Base-by-base conservation (phyloP, 345 rosid genomes). In the Populus simonii region DNA sequence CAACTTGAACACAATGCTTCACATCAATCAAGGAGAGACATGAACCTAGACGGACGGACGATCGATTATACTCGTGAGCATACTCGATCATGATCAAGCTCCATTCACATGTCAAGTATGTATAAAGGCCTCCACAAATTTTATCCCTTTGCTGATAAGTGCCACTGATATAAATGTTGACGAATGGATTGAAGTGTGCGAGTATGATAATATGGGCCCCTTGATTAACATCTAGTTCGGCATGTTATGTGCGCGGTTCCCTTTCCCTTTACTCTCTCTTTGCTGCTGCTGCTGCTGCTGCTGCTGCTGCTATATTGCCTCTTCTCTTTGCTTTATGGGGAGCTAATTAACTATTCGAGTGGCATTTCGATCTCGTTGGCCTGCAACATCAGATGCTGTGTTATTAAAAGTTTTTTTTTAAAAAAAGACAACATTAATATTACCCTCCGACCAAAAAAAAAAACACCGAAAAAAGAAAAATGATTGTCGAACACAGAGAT, bases 391-490 rank as follows among this genome's bases (percentile, higher is more conserved):
- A 70, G 9, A 53, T 8, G 29, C 5, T 5, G n/a, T 35, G 17
- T 18, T 59, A 59, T 16, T 36, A 0, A 22, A 31, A 31, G 33
- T 31, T 31, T 31, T 31, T 2, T 31, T 31, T 31, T 27, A 27
- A 22, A 31, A n/a, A 4, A 63, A 47, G 66, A 12, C 66, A 71
- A 5, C 41, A 3, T 4, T n/a, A 74, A 8, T 23, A 49, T 29
- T 2, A 33, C 20, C 2, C 36, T 47, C 82, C 82, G 78, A 74
- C 82, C 72, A 68, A 15, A 73, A 7, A 29, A 73, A 62, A 71
- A 10, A 49, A 31, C 36, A 47, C 45, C 5, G 36, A 33, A 33
- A 33, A 33, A 33, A 0, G 17, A 13, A 63, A 66, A 2, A 7
- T 9, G 66, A 38, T 16, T 18, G 31, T 59, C 33, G 45, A 57